Conservation (phyloP, 345 rosid genomes). For the Eucalyptus sp. region DNA sequence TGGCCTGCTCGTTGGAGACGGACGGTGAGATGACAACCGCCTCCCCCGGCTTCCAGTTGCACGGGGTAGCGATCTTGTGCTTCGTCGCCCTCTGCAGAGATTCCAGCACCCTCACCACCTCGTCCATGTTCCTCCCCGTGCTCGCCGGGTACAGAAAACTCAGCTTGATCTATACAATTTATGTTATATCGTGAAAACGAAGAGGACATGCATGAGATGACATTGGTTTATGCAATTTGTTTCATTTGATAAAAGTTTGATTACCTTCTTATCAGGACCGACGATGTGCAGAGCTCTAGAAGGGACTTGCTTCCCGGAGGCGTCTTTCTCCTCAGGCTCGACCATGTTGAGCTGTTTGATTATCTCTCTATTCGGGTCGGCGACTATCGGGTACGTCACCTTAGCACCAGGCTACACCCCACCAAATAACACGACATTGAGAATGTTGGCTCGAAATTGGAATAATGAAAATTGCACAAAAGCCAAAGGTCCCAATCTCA, state of each 20-base stretch:
- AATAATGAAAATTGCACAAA: background rate
- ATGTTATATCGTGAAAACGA: background rate
- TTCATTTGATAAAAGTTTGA: background rate
- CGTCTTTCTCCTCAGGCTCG: conserved; percentile 52
- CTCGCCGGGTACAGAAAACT: conserved; percentile 67
- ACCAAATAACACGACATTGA: background rate
- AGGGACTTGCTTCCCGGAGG: conserved; percentile 20
- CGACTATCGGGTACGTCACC: conserved; percentile 60
- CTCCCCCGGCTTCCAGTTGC: conserved; percentile 72
- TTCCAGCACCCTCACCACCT: conserved; percentile 64
- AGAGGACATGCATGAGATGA: background rate
- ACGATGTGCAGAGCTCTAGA: conserved; percentile 78
- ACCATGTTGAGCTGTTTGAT: conserved; percentile 71
- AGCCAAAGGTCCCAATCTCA: background rate
- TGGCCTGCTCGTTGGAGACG: conserved; percentile 47
- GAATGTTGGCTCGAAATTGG: background rate
- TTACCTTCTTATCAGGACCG: conserved; percentile 53
- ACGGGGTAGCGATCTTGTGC: conserved; percentile 66
- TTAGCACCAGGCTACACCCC: conserved; percentile 5
- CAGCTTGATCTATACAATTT: conserved; percentile 37
- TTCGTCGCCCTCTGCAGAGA: conserved; percentile 37
- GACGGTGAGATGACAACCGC: conserved; percentile 51
- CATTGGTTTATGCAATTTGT: background rate
- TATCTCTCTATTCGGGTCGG: conserved; percentile 53
- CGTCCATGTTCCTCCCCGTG: conserved; percentile 74